A percentile compares a stretch with the other conserved stretches of the same genome.
Evolutionary conservation across 1,284 basidiomycete species (phyloP).

Genomic region (Pterula multifida): DNA sequence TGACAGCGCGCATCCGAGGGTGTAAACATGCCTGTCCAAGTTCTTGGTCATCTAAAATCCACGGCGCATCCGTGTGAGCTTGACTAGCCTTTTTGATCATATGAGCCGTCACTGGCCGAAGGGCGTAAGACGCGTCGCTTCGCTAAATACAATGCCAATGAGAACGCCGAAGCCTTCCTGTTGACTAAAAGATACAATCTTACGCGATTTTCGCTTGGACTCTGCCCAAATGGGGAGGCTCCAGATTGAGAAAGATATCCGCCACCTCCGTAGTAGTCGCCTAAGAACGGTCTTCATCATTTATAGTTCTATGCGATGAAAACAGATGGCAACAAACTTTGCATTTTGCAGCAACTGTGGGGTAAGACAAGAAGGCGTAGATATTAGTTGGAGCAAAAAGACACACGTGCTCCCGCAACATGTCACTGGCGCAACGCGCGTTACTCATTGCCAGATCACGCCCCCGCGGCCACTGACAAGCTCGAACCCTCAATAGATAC

Average conservation of each 20-base stretch:
- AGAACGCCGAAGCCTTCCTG: neutral
- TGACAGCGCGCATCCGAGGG: neutral
- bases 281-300: neutral
- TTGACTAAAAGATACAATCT: neutral
- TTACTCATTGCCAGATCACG: neutral
- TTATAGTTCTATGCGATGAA: neutral
- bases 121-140: slow-evolving; percentile 45
- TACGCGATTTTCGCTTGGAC: neutral
- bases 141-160: slow-evolving; percentile 15
- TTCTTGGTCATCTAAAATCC: slow-evolving; percentile 73
- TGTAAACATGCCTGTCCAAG: slow-evolving; percentile 60
- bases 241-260: neutral
- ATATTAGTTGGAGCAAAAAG: neutral
- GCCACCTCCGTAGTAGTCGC: neutral
- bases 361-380: neutral
- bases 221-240: neutral
- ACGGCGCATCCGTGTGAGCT: slow-evolving; percentile 81
- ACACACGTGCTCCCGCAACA: neutral
- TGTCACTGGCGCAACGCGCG: neutral
- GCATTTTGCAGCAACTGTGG: neutral
- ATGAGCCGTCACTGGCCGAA: slow-evolving; percentile 80
- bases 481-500: too few species aligned
- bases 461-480: neutral
- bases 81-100: slow-evolving; percentile 74
- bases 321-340: neutral